Base-by-base conservation (phyloP, 2,329 filamentous ascomycete species). In the Periconia sp. region DNA sequence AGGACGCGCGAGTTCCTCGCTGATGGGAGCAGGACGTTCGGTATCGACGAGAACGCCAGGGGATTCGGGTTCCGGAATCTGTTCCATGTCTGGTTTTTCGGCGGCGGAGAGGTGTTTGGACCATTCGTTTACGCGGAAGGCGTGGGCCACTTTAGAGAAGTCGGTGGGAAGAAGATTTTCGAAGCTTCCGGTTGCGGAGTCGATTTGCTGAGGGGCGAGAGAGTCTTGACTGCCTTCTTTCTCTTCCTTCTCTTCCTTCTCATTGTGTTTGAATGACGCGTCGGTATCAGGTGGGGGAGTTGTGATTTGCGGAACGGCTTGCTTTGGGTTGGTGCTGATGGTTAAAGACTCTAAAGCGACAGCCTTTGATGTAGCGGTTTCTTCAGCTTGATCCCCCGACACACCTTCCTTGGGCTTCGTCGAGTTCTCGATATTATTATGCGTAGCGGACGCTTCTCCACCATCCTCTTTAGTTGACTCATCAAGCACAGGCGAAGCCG, bases 51-150 rank as follows among this genome's bases (percentile, higher is more conserved):
- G 75, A 57, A 63, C 74, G 54, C 62, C 80, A 71, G 57, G 81
- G 66, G 69, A 80, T 59, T 63, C 61, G 3, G 72, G 68, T 3
- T 84, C 67, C 20, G 82, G 78, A 13, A 89, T 71, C 1, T 85
- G 82, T 8, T 91, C 87, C 0, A 82, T 73, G 45, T 86, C 82
- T 1, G 91, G 91, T 6, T 78, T 76, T 15, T 97, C 92, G 7
- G 93, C 92, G 41, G 83, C 78, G 58, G 86, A 85, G 11, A 96
- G 80, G 71, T 96, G 91, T 71, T 96, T 97, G 0, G 92, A 91
- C 93, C 93, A 97, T 75, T 97, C 93, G 60, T 96, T 96, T 1
- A 92, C 97, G 53, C 93, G 85, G 68, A 94, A 96, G 0, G 89
- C 90, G 70, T 91, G 79, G 1, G 92, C 88, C 9, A 96, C 83